Evolutionary conservation across 768 basidiomycete genomes (phyloP).

Genomic region (Tulasnella sp.): DNA sequence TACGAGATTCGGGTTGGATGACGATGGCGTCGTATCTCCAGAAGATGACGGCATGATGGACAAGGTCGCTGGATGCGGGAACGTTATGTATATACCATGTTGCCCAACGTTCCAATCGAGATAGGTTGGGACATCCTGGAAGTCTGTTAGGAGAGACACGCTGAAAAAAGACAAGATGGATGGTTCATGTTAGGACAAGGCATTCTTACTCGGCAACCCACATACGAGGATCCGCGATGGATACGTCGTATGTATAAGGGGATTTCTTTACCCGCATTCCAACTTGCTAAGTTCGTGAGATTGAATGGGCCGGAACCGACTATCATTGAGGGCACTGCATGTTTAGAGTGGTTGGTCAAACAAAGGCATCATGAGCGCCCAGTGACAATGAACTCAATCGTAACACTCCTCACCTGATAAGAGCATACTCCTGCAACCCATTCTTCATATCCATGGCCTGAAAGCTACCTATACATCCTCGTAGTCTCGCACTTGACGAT

Average conservation of each 20-base stretch:
- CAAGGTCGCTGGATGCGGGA: constrained; percentile 65
- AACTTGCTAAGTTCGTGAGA: constrained; percentile 63
- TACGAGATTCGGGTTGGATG: constrained; percentile 38
- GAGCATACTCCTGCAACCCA: constrained; percentile 81
- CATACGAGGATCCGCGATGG: constrained; percentile 9
- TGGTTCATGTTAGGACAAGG: neutral
- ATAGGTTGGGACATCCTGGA: constrained; percentile 72
- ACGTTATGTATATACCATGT: constrained; percentile 85
- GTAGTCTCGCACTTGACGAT: constrained; percentile 43
- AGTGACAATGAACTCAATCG: neutral
- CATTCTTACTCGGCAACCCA: neutral
- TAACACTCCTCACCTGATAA: constrained; percentile 51
- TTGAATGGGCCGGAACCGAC: constrained; percentile 69
- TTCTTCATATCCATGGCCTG: constrained; percentile 58
- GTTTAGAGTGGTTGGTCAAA: neutral
- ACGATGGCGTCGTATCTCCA: constrained; percentile 40
- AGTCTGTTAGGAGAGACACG: constrained; percentile 86
- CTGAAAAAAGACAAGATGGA: constrained; percentile 32
- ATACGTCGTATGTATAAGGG: constrained; percentile 2
- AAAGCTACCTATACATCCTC: constrained; percentile 96
- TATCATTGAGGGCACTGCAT: constrained; percentile 71
- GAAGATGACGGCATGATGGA: constrained; percentile 34
- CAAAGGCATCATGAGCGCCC: neutral
- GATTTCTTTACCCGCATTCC: constrained; percentile 63
- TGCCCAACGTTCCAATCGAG: constrained; percentile 88